Base-by-base conservation (phyloP, 1,139 yeast species). In the Neolecta irregularis region DNA sequence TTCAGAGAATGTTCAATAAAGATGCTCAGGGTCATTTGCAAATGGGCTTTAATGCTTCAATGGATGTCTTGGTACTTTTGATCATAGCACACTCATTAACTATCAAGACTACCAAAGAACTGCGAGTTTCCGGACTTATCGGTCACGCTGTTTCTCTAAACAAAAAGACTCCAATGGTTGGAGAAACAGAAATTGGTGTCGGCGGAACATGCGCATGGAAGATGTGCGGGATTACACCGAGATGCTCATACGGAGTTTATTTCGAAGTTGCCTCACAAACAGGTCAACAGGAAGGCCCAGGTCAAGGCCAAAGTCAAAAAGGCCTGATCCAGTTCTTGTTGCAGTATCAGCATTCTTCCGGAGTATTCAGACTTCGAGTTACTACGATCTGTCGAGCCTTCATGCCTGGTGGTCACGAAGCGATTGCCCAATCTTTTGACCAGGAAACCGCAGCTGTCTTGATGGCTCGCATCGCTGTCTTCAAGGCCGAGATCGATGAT, bases 371-470 rank as follows among this genome's bases (percentile, higher is more conserved):
- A 54, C 66, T 81, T 43, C 73, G 96, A 50, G 96, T 88, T 32
- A 88, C 98, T 20, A 88, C 98, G 1, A 66, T 80, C 24, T 73
- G 75, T 30, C 74, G 80, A 48, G 68, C 70, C 47, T 61, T 75
- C 50, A 70, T 63, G 19, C 53, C 56, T 15, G 60, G 57, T 19
- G 74, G 72, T 36, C 65, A 63, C 37, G 67, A 67, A 23, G 60
- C 58, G 25, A 62, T 68, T 43, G 65, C 72, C 6, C 62, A 61
- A 23, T 65, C 91, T n/a, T 88, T 88, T 56, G 99, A 88, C 58
- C 98, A 91, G 62, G 98, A 88, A 57, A 95, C 96, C 13, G 95
- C 98, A 7, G 94, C 96, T 6, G 96, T 85, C 1, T 65, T 88
- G 45, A 80, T 85, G 83, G 78, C 96, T 1, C 69, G 98, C 55